phyloP scores from a whole-genome alignment of 2,329 filamentous ascomycete species.

The Penicillium digitatum region DNA sequence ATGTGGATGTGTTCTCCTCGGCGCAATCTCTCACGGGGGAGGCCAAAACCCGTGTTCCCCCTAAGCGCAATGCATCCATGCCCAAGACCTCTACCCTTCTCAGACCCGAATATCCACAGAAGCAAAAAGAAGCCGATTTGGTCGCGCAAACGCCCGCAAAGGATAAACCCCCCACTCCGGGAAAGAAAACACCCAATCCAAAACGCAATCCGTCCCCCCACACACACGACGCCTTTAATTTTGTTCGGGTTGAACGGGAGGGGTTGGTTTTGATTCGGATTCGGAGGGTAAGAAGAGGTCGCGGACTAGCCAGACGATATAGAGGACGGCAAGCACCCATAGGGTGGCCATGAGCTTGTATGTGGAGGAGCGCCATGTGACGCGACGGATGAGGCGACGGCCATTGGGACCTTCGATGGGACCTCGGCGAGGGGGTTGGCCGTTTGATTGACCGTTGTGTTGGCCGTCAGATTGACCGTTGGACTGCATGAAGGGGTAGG shows the following conservation, averaged over 20 bases:
- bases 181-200: not conserved
- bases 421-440: conserved; percentile 30
- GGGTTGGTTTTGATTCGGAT: conserved; percentile 9
- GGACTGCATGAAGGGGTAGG: conserved; percentile 33
- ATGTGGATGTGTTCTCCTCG: not conserved
- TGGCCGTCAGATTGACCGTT: conserved; percentile 11
- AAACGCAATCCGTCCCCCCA: not conserved
- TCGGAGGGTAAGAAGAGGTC: conserved; percentile 35
- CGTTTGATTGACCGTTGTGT: conserved; percentile 16
- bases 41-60: not conserved
- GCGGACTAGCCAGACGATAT: conserved; percentile 41
- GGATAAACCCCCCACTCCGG: not conserved
- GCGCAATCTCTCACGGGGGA: not conserved
- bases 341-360: conserved; percentile 42
- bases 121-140: not conserved
- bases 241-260: conserved; percentile 8
- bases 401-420: conserved; percentile 42
- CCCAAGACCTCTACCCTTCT: not conserved
- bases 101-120: not conserved
- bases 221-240: not conserved
- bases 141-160: not conserved
- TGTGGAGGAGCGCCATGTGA: conserved; percentile 43
- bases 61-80: not conserved
- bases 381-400: conserved; percentile 38
- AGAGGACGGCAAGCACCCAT: conserved; percentile 40